Evolutionary conservation across 2,329 filamentous ascomycete genomes (phyloP).

Genomic region (Alternaria postmessia): DNA sequence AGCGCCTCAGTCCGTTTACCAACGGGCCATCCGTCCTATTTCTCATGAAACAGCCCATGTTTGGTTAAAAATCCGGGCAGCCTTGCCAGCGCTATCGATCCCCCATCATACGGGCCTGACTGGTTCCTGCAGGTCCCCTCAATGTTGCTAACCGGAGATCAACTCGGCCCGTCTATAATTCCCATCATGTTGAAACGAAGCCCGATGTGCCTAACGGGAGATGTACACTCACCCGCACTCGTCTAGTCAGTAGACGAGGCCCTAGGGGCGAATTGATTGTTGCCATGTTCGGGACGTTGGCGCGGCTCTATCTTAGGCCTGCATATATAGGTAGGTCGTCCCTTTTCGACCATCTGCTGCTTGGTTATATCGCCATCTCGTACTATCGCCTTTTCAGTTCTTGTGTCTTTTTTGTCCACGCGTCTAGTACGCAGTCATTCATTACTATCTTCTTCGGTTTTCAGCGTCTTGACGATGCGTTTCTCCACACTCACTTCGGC

Average conservation of each 20-base stretch:
- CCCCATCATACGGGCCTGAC: constrained; percentile 17
- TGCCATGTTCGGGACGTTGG: constrained; percentile 11
- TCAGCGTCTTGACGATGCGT: constrained; percentile 45
- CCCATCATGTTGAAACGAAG: constrained; percentile 34
- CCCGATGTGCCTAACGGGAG: constrained; percentile 21
- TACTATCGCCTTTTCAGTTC: constrained; percentile 29
- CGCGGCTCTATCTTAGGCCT: constrained; percentile 14
- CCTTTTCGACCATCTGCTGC: constrained; percentile 18
- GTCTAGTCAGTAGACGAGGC: constrained; percentile 17
- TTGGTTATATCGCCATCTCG: constrained; percentile 21
- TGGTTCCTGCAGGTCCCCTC: constrained; percentile 29
- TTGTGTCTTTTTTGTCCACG: constrained; percentile 33
- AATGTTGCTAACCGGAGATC: constrained; percentile 30
- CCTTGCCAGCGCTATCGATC: constrained; percentile 26
- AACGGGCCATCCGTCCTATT: constrained; percentile 34
- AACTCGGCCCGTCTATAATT: constrained; percentile 17
- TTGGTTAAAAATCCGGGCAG: constrained; percentile 32
- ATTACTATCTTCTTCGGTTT: constrained; percentile 31
- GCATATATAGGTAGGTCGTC: constrained; percentile 35
- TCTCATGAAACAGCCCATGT: constrained; percentile 40
- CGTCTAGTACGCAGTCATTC: constrained; percentile 48
- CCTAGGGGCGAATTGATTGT: constrained; percentile 23
- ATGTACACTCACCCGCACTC: constrained; percentile 17
- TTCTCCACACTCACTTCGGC: constrained; percentile 47
- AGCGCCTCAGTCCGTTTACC: constrained; percentile 24